phyloP scores from a whole-genome alignment of 1,139 yeast genomes.

The Debaryomyces fabryi region DNA sequence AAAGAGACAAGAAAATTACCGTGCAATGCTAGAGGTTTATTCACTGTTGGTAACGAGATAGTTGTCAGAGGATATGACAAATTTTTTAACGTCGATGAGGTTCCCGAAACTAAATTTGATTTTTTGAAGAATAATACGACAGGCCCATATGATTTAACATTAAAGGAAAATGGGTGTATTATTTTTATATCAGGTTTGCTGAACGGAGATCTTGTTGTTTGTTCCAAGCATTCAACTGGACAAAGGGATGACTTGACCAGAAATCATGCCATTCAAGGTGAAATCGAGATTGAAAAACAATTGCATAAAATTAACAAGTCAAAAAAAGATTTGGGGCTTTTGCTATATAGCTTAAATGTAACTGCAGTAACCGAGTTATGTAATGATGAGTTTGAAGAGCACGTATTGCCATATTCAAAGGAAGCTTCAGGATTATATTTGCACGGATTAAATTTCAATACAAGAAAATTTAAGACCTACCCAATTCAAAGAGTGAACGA shows the following conservation, averaged over 20 bases:
- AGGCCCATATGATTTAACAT: slow-evolving; percentile 82
- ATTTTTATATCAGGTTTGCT: slow-evolving; percentile 75
- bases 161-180: slow-evolving; percentile 94
- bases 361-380: slow-evolving; percentile 95
- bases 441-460: slow-evolving; percentile 83
- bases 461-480: slow-evolving; percentile 62
- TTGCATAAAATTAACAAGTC: slow-evolving; percentile 43
- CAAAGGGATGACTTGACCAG: slow-evolving; percentile 52
- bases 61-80: slow-evolving; percentile 91
- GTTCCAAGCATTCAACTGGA: slow-evolving; percentile 91
- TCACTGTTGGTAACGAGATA: slow-evolving; percentile 58
- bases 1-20: slow-evolving; percentile 57
- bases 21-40: slow-evolving; percentile 80
- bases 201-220: slow-evolving; percentile 75
- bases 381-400: slow-evolving; percentile 94
- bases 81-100: slow-evolving; percentile 83
- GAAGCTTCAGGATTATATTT: slow-evolving; percentile 80
- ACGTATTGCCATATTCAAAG: slow-evolving; percentile 72
- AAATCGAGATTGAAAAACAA: slow-evolving; percentile 57
- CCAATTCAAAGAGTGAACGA: slow-evolving; percentile 59
- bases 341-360: slow-evolving; percentile 51
- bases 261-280: slow-evolving; percentile 81
- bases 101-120: slow-evolving; percentile 52
- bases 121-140: slow-evolving; percentile 47
- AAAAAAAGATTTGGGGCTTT: slow-evolving; percentile 54